Evolutionary conservation across 1,284 basidiomycete genomes (phyloP), one percentile per base, ranked within the genome.

Genomic region (Psilocybe mexicana): DNA sequence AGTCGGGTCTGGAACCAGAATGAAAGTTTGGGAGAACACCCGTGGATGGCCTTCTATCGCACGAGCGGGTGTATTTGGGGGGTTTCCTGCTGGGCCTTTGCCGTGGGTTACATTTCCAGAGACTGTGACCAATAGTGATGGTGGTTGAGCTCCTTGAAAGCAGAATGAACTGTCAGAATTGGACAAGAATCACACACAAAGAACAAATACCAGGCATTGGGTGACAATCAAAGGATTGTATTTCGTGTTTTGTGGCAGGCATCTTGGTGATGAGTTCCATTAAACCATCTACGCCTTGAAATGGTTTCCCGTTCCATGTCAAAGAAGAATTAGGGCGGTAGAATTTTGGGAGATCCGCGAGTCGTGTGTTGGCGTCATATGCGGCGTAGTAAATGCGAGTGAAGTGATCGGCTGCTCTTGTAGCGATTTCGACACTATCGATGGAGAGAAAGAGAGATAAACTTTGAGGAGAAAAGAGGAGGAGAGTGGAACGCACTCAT

Each of bases 151-250:
- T 52, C 88, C 90, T 92, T 63, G 25, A 54, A 36, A 30, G 42
- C 49, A 44, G 30, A 8, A 54, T 35, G 42, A 47, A 25, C 10
- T 18, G 26, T 45, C 7, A 30, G 26, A 43, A 23, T 6, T 44
- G 30, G 11, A 26, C 7, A 25, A 4, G 8, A 33, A 33, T 4
- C 1, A 33, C 4, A 4, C 4, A 33, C 30, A 43, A 46, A 14
- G 44, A 43, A 72, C 79, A 57, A 58, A 90, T 33, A 33, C 92
- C 90, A 71, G 90, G 87, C 57, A 94, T 91, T 30, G 92, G 90
- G 68, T 94, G 92, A 65, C 92, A 93, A 70, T 94, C 92, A 65
- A 90, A 92, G 6, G 88, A 90, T 69, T 92, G 88, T 26, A 94
- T 81, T 60, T 93, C 91, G 66, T 93, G 92, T 61, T 84, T 87